phyloP scores from a whole-genome alignment of 108 stramenopile species.

The Hondaea fermentalgiana region DNA sequence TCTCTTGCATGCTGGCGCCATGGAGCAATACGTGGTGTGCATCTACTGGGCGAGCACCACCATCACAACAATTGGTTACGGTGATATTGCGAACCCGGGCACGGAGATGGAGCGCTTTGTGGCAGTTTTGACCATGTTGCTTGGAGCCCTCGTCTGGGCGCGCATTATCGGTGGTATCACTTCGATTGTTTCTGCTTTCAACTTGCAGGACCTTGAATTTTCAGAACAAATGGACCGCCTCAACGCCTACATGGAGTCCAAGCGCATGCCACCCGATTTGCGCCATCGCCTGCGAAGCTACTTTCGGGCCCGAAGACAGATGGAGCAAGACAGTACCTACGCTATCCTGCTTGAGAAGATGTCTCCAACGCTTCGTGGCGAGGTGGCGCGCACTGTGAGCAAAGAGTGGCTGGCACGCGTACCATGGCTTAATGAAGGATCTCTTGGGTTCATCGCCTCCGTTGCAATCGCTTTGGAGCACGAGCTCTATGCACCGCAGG shows the following conservation, averaged over 20 bases:
- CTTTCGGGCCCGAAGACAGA: not conserved
- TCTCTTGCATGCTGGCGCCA: not conserved
- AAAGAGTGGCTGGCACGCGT: slow-evolving; percentile 4
- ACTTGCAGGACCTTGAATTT: not conserved
- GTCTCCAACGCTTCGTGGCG: not conserved
- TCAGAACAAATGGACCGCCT: slow-evolving; percentile 1
- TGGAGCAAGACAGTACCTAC: not conserved
- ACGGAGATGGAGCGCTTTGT: slow-evolving; percentile 36
- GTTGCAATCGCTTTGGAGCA: not conserved
- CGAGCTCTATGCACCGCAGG: slow-evolving; percentile 5
- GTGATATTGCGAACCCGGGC: slow-evolving; percentile 36
- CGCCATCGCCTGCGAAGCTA: not conserved
- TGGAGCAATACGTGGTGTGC: slow-evolving; percentile 26
- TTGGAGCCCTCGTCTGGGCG: slow-evolving; percentile 27
- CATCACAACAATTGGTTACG: slow-evolving; percentile 47
- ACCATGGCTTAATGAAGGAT: not conserved
- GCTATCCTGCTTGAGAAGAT: not conserved
- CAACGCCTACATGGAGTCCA: not conserved
- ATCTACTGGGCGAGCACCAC: slow-evolving; percentile 50
- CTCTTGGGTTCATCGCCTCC: not conserved
- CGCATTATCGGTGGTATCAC: not conserved
- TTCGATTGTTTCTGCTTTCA: not conserved
- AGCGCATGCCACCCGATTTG: not conserved
- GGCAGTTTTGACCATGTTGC: slow-evolving; percentile 39
- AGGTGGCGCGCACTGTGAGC: not conserved